Evolutionary conservation across 2,329 filamentous ascomycete species (phyloP).

Genomic region (Bipolaris zeicola): DNA sequence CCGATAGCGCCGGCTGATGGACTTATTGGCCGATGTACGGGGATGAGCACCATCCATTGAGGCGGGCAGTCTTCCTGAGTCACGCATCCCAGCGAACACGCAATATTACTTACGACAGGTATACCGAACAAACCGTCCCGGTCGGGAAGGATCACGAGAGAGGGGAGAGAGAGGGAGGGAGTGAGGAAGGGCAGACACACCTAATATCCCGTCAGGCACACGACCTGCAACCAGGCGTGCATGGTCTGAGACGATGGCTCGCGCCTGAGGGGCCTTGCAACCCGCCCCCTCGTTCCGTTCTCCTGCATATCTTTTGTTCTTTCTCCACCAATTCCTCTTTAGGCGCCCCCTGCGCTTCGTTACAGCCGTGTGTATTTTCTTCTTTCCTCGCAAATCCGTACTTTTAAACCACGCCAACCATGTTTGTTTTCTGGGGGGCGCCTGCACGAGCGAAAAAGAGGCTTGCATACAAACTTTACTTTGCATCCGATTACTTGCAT

Average conservation of each 20-base stretch:
- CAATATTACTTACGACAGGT: too few species aligned
- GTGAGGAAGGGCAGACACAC: background rate
- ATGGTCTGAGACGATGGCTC: constrained; percentile 7
- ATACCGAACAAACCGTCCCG: too few species aligned
- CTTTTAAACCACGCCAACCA: too few species aligned
- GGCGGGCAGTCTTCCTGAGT: too few species aligned
- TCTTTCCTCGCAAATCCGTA: background rate
- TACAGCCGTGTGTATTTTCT: background rate
- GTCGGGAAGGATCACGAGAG: too few species aligned
- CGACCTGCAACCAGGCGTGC: constrained; percentile 5
- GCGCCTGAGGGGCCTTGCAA: constrained; percentile 3
- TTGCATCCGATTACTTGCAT: too few species aligned
- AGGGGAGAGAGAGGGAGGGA: too few species aligned
- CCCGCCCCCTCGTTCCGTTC: constrained; percentile 8
- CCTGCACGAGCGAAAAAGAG: background rate
- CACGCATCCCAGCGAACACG: too few species aligned
- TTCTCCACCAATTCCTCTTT: background rate
- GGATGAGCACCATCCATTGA: background rate
- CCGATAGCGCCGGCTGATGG: background rate
- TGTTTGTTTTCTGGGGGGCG: background rate
- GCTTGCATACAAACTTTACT: too few species aligned
- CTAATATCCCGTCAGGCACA: background rate
- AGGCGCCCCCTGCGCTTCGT: background rate
- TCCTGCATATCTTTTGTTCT: constrained; percentile 8
- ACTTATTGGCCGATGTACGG: constrained; percentile 7